phyloP scores from a whole-genome alignment of 768 basidiomycete genomes.

The Coprinopsis strossmayeri region DNA sequence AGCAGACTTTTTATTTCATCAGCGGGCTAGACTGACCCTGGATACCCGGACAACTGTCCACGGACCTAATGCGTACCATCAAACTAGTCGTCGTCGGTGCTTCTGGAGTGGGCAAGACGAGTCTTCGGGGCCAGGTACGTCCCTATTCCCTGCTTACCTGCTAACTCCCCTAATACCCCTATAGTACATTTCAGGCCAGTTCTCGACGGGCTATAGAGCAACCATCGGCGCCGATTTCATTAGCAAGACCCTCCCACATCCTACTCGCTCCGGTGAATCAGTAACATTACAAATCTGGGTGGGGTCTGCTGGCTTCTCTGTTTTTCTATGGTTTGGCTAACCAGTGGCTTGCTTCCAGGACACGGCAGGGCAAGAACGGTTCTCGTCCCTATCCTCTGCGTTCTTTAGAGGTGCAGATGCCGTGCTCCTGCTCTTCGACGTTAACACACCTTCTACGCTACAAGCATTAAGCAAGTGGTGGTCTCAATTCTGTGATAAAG shows the following conservation, averaged over 20 bases:
- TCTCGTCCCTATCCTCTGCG: slow-evolving; percentile 73
- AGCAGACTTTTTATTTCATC: no score
- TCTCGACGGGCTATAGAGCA: slow-evolving; percentile 71
- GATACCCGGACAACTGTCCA: no score
- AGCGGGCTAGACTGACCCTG: no score
- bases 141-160: background rate
- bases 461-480: slow-evolving; percentile 66
- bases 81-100: slow-evolving; percentile 81
- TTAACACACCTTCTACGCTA: slow-evolving; percentile 59
- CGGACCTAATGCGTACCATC: slow-evolving; percentile 73
- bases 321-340: background rate
- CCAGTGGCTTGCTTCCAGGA: slow-evolving; percentile 38
- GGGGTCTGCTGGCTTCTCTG: slow-evolving; percentile 7
- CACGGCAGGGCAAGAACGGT: slow-evolving; percentile 84
- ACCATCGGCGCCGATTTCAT: slow-evolving; percentile 92
- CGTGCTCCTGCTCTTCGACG: slow-evolving; percentile 75
- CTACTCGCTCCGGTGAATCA: slow-evolving; percentile 42
- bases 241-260: slow-evolving; percentile 63
- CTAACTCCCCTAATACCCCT: background rate
- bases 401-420: slow-evolving; percentile 87
- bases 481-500: slow-evolving; percentile 62
- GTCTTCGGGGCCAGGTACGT: slow-evolving; percentile 65
- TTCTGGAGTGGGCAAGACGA: slow-evolving; percentile 83
- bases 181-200: slow-evolving; percentile 71
- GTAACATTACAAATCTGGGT: slow-evolving; percentile 65